A percentile compares a stretch with the other conserved stretches of the same genome.
phyloP scores from a whole-genome alignment of 306 rosid genomes.

The Castanospermum australe region DNA sequence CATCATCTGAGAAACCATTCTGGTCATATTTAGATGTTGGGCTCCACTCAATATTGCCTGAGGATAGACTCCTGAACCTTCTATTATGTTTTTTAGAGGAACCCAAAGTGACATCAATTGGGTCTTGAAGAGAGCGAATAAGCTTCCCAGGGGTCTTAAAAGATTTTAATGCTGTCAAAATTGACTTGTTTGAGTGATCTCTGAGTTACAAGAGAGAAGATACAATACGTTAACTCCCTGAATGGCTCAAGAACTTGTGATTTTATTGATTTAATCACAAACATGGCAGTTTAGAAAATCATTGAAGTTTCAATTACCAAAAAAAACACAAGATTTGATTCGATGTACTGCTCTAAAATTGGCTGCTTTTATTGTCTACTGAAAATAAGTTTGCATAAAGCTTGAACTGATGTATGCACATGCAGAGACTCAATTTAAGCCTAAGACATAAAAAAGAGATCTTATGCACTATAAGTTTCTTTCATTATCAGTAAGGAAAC shows the following conservation, averaged over 20 bases:
- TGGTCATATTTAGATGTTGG: slow-evolving; percentile 43
- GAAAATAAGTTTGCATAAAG: not conserved
- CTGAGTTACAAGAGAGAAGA: slow-evolving; percentile 40
- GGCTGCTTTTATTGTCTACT: not conserved
- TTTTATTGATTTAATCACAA: not conserved
- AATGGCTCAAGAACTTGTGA: not conserved
- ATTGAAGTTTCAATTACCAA: not conserved
- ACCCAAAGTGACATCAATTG: slow-evolving; percentile 31
- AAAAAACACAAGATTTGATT: not conserved
- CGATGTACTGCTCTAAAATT: slow-evolving; percentile 2
- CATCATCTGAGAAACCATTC: slow-evolving; percentile 32
- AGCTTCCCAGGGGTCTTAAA: slow-evolving; percentile 71
- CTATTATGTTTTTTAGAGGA: slow-evolving; percentile 43
- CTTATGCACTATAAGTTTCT: not conserved
- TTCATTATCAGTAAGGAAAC: not conserved
- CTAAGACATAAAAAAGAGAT: not conserved
- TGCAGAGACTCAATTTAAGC: not conserved
- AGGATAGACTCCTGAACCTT: slow-evolving; percentile 55
- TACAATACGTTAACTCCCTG: slow-evolving; percentile 2
- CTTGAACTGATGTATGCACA: not conserved
- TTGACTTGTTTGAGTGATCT: slow-evolving; percentile 44
- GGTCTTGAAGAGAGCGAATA: slow-evolving; percentile 70
- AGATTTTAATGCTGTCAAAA: slow-evolving; percentile 48
- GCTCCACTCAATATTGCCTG: slow-evolving; percentile 58
- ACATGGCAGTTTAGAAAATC: not conserved